Conservation (phyloP, 2,329 filamentous ascomycete species). For the Aspergillus pseudoterreus region DNA sequence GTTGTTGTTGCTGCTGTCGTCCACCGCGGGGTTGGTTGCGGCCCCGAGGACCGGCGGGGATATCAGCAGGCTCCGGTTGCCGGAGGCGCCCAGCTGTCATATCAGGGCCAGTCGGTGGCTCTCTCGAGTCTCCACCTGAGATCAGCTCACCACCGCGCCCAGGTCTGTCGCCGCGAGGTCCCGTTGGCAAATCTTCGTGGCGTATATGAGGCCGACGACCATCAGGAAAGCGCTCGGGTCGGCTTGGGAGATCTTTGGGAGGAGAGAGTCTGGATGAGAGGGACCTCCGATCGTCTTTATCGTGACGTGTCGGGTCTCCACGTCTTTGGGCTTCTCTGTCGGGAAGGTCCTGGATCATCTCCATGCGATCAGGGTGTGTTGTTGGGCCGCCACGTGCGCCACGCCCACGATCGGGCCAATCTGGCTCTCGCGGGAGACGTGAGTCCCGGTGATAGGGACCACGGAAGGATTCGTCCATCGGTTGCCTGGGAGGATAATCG, state of each 20-base stretch:
- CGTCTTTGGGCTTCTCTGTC: conserved; percentile 32
- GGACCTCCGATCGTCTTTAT: conserved; percentile 32
- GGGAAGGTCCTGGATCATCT: conserved; percentile 30
- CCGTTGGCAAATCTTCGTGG: conserved; percentile 50
- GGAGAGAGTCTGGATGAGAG: conserved; percentile 24
- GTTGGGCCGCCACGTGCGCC: conserved; percentile 25
- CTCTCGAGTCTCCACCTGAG: conserved; percentile 33
- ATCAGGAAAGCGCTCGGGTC: conserved; percentile 35
- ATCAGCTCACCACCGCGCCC: conserved; percentile 15
- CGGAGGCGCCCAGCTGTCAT: conserved; percentile 46
- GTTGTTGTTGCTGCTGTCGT: conserved; percentile 28
- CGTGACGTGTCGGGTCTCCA: conserved; percentile 23
- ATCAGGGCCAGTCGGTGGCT: conserved; percentile 38
- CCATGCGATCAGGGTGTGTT: conserved; percentile 31
- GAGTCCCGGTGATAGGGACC: conserved; percentile 33
- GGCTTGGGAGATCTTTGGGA: conserved; percentile 27
- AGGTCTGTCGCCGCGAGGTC: conserved; percentile 47
- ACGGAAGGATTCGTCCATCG: conserved; percentile 38
- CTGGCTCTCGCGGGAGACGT: conserved; percentile 32
- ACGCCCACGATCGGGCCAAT: conserved; percentile 33
- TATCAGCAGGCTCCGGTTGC: conserved; percentile 40
- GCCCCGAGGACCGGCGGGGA: conserved; percentile 53
- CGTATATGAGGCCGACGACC: conserved; percentile 31
- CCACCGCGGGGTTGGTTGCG: conserved; percentile 36
- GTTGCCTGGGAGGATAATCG: conserved; percentile 30